Evolutionary conservation across 768 basidiomycete genomes (phyloP).

Genomic region (Thelephora ganbajun): DNA sequence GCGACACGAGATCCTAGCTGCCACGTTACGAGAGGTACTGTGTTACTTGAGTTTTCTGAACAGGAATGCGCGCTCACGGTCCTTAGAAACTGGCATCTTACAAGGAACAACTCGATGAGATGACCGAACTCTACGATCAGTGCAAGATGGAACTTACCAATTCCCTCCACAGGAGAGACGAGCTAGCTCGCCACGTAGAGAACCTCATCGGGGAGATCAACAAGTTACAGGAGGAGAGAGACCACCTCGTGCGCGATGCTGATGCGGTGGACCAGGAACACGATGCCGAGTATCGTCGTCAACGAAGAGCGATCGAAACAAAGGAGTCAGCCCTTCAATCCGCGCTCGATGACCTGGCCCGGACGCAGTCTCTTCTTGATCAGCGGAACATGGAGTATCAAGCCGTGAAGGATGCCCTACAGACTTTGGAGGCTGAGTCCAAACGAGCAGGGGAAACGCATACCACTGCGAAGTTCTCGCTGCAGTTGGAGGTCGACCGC

Average conservation of each 20-base stretch:
- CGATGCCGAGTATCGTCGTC: constrained; percentile 43
- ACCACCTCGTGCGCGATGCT: constrained; percentile 38
- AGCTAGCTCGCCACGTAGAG: constrained; percentile 61
- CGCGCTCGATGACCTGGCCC: constrained; percentile 47
- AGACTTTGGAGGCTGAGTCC: constrained; percentile 58
- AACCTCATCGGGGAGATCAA: constrained; percentile 53
- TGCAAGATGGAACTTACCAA: constrained; percentile 49
- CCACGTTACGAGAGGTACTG: constrained; percentile 70
- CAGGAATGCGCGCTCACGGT: neutral
- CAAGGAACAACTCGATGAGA: constrained; percentile 54
- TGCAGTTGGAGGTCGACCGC: constrained; percentile 84
- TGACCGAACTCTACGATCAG: constrained; percentile 50
- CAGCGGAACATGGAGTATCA: constrained; percentile 67
- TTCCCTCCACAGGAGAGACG: constrained; percentile 60
- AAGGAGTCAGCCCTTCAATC: constrained; percentile 58
- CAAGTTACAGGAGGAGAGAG: constrained; percentile 41
- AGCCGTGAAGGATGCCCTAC: constrained; percentile 60
- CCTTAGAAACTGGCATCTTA: constrained; percentile 52
- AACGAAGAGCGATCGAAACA: constrained; percentile 51
- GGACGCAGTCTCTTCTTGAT: constrained; percentile 45
- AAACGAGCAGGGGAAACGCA: constrained; percentile 75
- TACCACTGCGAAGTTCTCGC: constrained; percentile 67
- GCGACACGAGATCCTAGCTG: constrained; percentile 47
- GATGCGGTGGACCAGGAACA: constrained; percentile 46
- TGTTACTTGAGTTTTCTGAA: neutral